Evolutionary conservation across 176 grass and related monocot species (phyloP).

Genomic region (Typha latifolia): DNA sequence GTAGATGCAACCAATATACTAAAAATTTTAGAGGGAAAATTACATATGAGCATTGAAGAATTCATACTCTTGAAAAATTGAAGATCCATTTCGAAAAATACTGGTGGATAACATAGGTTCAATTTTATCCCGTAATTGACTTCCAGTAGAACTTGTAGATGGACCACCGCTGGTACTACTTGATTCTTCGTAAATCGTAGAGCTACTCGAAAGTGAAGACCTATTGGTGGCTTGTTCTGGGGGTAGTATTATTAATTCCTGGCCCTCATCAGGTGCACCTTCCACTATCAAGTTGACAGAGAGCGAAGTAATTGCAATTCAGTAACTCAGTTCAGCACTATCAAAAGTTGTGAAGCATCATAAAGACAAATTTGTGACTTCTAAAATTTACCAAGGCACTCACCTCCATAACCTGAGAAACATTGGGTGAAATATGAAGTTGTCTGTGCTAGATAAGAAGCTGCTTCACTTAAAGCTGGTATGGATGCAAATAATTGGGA

Average conservation of each 20-base stretch:
- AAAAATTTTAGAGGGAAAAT: neutral
- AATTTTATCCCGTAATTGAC: slow-evolving; percentile 21
- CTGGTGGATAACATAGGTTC: slow-evolving; percentile 38
- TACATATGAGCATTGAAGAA: neutral
- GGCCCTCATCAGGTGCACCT: slow-evolving; percentile 36
- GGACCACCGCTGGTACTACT: slow-evolving; percentile 14
- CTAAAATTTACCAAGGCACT: neutral
- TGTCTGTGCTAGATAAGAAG: slow-evolving; percentile 64
- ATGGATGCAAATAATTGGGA: slow-evolving; percentile 44
- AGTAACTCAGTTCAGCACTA: slow-evolving; percentile 11
- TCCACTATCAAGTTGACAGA: slow-evolving; percentile 13
- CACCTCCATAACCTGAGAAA: slow-evolving; percentile 48
- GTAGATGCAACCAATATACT: slow-evolving; percentile 10
- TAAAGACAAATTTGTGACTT: neutral
- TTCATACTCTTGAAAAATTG: slow-evolving; percentile 73
- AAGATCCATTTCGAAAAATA: slow-evolving; percentile 65
- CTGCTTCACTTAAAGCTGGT: slow-evolving; percentile 61
- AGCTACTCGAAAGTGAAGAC: slow-evolving; percentile 1
- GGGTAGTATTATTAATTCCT: slow-evolving; percentile 38
- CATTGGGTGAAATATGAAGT: slow-evolving; percentile 72
- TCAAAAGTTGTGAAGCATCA: neutral
- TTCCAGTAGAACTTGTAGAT: slow-evolving; percentile 25
- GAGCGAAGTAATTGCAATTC: neutral
- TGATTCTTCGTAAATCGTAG: slow-evolving; percentile 19
- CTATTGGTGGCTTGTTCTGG: slow-evolving; percentile 7